Conservation (phyloP, 768 basidiomycete species). For the Tulasnella sp. region DNA sequence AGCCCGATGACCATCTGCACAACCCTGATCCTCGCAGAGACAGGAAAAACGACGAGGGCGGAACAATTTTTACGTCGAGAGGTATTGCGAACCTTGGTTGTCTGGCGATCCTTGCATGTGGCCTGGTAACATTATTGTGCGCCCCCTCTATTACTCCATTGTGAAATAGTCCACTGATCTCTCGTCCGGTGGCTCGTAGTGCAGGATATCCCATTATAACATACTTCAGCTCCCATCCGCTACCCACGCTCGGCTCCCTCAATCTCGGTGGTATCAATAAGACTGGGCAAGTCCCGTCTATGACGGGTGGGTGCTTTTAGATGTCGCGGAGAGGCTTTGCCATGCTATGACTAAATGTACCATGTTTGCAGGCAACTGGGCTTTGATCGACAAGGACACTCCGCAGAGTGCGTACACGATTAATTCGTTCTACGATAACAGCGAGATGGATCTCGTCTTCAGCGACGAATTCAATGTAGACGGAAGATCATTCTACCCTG, state of each 20-base stretch:
- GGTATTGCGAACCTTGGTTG: conserved; percentile 66
- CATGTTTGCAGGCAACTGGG: conserved; percentile 37
- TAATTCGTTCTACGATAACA: conserved; percentile 41
- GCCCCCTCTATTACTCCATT: not conserved
- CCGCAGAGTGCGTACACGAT: conserved; percentile 47
- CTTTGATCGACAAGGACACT: conserved; percentile 67
- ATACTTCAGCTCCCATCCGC: conserved; percentile 21
- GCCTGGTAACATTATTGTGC: conserved; percentile 38
- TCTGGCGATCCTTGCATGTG: conserved; percentile 42
- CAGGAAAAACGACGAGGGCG: conserved; percentile 42
- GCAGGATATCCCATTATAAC: conserved; percentile 79
- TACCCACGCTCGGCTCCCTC: conserved; percentile 37
- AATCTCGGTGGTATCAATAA: conserved; percentile 83
- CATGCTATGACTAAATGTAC: conserved; percentile 31
- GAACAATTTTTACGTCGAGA: conserved; percentile 53
- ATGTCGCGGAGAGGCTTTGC: too few relatives aligned
- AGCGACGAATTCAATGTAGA: conserved; percentile 81
- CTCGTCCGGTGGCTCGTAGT: not conserved
- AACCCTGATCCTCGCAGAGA: conserved; percentile 60
- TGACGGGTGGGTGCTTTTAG: conserved; percentile 35
- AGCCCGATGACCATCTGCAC: conserved; percentile 62
- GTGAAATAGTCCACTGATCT: not conserved
- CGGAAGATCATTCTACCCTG: conserved; percentile 72
- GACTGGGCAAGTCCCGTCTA: conserved; percentile 72
- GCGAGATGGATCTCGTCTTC: conserved; percentile 58